Conservation (phyloP, 176 grass and related monocot species). For the Oryza rufipogon region DNA sequence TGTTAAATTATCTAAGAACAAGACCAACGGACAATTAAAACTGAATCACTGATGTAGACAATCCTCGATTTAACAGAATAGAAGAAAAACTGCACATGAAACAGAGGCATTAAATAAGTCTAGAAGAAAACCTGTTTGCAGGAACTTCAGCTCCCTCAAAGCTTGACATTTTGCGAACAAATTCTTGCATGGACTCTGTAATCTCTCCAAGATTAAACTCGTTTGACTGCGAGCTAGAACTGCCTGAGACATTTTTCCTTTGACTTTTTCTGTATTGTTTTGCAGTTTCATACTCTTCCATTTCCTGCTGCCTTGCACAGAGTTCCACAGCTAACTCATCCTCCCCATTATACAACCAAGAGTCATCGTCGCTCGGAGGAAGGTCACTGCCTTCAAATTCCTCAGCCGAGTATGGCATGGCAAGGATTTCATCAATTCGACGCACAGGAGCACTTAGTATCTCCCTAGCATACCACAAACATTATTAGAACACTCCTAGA, state of each 20-base stretch:
- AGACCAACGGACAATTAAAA: neutral
- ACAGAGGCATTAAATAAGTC: conserved; percentile 21
- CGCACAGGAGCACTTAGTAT: conserved; percentile 72
- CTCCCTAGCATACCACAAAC: conserved; percentile 55
- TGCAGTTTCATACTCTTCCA: conserved; percentile 73
- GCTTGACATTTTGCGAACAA: conserved; percentile 83
- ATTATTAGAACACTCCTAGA: neutral
- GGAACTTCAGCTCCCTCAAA: conserved; percentile 97
- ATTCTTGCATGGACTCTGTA: conserved; percentile 84
- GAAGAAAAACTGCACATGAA: neutral
- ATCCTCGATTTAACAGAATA: neutral
- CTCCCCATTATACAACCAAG: conserved; percentile 82
- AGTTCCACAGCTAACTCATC: conserved; percentile 84
- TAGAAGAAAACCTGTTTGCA: conserved; percentile 61
- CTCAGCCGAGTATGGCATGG: conserved; percentile 56
- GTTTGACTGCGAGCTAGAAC: conserved; percentile 49
- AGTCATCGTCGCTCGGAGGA: conserved; percentile 75
- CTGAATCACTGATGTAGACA: neutral
- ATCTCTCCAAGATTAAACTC: conserved; percentile 86
- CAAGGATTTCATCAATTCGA: conserved; percentile 87
- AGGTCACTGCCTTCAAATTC: conserved; percentile 68
- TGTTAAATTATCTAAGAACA: neutral
- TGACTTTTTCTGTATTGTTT: conserved; percentile 66
- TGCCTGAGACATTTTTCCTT: conserved; percentile 46
- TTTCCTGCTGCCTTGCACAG: conserved; percentile 77